A percentile compares a stretch with the other conserved stretches of the same genome.
Conservation (phyloP, 306 rosid species). For the Castanea mollissima region DNA sequence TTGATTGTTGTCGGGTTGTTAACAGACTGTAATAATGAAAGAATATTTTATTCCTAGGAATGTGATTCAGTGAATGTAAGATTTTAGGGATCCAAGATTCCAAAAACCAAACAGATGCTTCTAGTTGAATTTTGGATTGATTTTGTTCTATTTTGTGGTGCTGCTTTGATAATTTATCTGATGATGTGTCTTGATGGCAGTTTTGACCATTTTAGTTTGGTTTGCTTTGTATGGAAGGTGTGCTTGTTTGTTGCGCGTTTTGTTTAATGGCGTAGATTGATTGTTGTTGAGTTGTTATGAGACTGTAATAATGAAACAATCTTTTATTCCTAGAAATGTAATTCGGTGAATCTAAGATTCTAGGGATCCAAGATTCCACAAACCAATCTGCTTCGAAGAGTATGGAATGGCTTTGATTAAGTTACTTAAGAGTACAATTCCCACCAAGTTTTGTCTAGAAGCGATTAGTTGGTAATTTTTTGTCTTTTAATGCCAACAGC, state of each 20-base stretch:
- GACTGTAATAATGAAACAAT: neutral
- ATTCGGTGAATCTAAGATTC: too few relatives aligned
- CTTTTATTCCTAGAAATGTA: too few relatives aligned
- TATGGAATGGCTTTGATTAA: neutral
- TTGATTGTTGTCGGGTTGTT: neutral
- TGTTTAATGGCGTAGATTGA: neutral
- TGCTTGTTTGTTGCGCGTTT: neutral
- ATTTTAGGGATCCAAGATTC: too few relatives aligned
- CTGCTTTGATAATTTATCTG: neutral
- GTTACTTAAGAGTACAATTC: neutral
- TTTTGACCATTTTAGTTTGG: neutral
- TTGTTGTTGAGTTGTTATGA: neutral
- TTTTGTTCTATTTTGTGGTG: neutral
- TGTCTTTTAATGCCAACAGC: neutral
- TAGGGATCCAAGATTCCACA: too few relatives aligned
- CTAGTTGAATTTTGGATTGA: too few relatives aligned
- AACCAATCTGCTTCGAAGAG: neutral
- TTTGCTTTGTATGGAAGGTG: neutral
- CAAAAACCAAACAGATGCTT: too few relatives aligned
- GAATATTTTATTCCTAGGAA: too few relatives aligned
- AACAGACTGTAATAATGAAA: neutral
- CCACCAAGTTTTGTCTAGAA: neutral
- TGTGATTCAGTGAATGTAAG: too few relatives aligned
- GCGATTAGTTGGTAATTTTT: neutral
- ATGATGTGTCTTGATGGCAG: neutral